phyloP scores from a whole-genome alignment of 1,284 basidiomycete species.

The Pseudozyma hubeiensis region DNA sequence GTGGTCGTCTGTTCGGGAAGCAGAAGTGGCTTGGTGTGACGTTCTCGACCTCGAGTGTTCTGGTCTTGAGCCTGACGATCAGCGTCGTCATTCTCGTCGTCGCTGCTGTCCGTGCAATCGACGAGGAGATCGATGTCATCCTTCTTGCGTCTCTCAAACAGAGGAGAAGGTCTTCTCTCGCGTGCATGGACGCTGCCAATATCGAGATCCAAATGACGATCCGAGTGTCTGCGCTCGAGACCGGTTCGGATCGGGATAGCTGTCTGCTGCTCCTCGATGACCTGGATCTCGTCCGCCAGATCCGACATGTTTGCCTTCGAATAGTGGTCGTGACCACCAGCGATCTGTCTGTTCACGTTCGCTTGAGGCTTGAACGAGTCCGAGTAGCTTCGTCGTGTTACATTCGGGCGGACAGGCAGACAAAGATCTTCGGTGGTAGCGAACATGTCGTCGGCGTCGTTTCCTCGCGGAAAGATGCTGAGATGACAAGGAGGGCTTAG shows the following conservation, averaged over 20 bases:
- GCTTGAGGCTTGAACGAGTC: background rate
- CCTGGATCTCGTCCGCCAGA: constrained; percentile 38
- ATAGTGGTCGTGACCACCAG: background rate
- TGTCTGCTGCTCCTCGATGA: constrained; percentile 27
- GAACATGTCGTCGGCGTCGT: constrained; percentile 12
- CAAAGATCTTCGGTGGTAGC: constrained; percentile 25
- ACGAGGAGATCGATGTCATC: constrained; percentile 33
- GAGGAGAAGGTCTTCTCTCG: constrained; percentile 20
- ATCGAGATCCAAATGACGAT: constrained; percentile 36
- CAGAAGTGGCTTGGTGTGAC: constrained; percentile 24
- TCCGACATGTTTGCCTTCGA: background rate
- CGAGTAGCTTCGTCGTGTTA: background rate
- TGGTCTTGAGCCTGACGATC: background rate
- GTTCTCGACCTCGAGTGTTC: constrained; percentile 20
- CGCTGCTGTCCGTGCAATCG: constrained; percentile 25
- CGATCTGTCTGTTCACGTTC: background rate
- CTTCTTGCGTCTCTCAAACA: constrained; percentile 22
- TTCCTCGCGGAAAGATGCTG: too few relatives aligned
- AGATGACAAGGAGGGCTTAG: background rate
- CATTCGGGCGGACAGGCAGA: background rate
- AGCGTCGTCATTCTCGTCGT: constrained; percentile 9
- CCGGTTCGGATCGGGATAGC: constrained; percentile 35
- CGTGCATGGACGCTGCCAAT: constrained; percentile 30
- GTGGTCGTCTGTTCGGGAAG: constrained; percentile 9
- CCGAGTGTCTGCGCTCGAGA: constrained; percentile 6